These are phyloP conservation scores for Discostella stelligera DNA, from an alignment of 352 stramenopile genomes.

Conservation along the genomic window DNA sequence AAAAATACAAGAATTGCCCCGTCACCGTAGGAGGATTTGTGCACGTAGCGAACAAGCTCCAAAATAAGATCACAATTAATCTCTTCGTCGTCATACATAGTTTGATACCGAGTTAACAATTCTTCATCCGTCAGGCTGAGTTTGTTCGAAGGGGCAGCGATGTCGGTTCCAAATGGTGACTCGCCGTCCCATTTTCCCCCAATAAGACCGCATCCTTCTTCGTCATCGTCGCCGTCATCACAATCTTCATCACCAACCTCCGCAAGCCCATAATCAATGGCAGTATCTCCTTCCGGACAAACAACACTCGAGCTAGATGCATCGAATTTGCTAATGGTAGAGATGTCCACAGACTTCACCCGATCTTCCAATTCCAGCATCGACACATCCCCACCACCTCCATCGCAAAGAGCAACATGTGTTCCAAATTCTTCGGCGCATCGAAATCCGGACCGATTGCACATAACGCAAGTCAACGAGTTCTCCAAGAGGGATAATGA, in stretches of 20 bases:
- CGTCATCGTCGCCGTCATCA: constrained; percentile 35
- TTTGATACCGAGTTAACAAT: constrained; percentile 65
- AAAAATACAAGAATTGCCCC: constrained; percentile 76
- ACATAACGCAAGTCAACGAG: constrained; percentile 85
- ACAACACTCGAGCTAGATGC: background rate
- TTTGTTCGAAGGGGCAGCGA: constrained; percentile 41
- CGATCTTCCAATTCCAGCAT: constrained; percentile 32
- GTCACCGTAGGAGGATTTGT: constrained; percentile 62
- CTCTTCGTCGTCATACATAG: constrained; percentile 72
- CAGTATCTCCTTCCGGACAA: background rate
- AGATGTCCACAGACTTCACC: constrained; percentile 20
- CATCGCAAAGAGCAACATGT: constrained; percentile 61
- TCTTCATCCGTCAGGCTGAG: constrained; percentile 65
- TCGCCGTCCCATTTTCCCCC: constrained; percentile 67
- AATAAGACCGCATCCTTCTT: constrained; percentile 27
- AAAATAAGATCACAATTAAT: constrained; percentile 72
- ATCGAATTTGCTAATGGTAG: constrained; percentile 28
- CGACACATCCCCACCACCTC: constrained; percentile 9
- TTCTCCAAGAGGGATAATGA: constrained; percentile 29
- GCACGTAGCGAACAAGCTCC: constrained; percentile 62
- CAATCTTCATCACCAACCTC: constrained; percentile 30
- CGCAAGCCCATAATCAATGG: constrained; percentile 11
- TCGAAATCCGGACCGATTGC: constrained; percentile 79
- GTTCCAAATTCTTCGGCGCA: constrained; percentile 84
- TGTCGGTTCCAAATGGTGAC: constrained; percentile 61